A percentile compares a stretch with the other conserved stretches of the same genome.
Evolutionary conservation across 2,329 filamentous ascomycete genomes (phyloP).

Genomic region (Chalaropsis thielavioides): DNA sequence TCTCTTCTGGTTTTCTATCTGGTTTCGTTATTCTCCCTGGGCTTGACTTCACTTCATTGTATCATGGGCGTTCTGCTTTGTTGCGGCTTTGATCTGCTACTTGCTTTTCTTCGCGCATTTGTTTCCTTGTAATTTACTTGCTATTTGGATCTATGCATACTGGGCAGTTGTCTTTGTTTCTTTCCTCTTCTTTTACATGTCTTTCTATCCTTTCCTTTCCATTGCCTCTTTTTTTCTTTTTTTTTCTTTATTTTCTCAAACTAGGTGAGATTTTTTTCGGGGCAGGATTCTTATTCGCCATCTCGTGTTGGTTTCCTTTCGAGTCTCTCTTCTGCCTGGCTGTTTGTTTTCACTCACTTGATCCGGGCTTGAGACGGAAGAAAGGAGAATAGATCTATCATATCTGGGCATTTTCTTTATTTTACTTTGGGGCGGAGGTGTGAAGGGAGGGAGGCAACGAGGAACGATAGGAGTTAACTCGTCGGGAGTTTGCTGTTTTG

Average conservation of each 20-base stretch:
- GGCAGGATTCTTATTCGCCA: not conserved
- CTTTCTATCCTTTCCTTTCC: not conserved
- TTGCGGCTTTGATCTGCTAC: slow-evolving; percentile 13
- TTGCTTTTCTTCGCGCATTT: slow-evolving; percentile 2
- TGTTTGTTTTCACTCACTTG: not conserved
- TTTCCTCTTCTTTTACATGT: slow-evolving; percentile 3
- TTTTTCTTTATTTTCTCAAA: not conserved
- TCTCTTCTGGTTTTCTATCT: not conserved
- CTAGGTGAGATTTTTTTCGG: not conserved
- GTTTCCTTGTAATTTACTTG: slow-evolving; percentile 4
- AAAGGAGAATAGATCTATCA: not conserved
- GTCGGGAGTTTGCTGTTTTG: not conserved
- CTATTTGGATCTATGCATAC: not conserved
- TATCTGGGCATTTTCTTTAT: slow-evolving; percentile 3
- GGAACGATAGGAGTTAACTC: not conserved
- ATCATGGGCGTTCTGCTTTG: slow-evolving; percentile 6
- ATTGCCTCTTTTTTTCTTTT: not conserved
- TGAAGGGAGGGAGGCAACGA: not conserved
- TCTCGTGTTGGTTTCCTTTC: not conserved
- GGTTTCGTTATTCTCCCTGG: not conserved
- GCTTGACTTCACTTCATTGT: slow-evolving; percentile 6
- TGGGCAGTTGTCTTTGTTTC: not conserved
- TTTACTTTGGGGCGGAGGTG: not conserved
- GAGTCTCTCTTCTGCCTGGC: not conserved
- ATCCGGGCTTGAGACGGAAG: not conserved